Percentiles rank a stretch among this genome's conserved stretches.
phyloP scores from a whole-genome alignment of 805 yeast species.

The Monosporozyma aquatica region DNA sequence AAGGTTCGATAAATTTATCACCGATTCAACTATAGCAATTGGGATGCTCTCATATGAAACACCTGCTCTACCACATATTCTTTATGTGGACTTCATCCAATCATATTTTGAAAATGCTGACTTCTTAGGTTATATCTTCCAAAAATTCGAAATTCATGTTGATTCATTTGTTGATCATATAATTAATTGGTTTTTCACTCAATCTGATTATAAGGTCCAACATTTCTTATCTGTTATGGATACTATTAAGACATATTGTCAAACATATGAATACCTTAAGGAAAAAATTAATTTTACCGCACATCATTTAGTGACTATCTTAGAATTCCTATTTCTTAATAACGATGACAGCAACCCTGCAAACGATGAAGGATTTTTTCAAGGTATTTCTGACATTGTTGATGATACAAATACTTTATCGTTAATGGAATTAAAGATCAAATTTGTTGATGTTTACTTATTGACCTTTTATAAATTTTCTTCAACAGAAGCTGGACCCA shows the following conservation, averaged over 20 bases:
- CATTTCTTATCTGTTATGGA: not conserved
- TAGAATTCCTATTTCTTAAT: not conserved
- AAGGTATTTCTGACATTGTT: not conserved
- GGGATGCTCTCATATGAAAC: not conserved
- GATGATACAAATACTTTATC: not conserved
- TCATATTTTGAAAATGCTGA: conserved; percentile 9
- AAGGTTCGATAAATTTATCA: not conserved
- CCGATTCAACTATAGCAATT: not conserved
- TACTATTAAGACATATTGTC: not conserved
- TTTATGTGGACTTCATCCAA: conserved; percentile 12
- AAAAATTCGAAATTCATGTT: conserved; percentile 4
- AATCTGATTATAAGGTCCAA: not conserved
- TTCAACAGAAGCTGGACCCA: not conserved
- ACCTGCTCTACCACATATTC: conserved; percentile 10
- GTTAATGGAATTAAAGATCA: not conserved
- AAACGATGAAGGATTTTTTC: no score
- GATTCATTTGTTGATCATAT: conserved; percentile 2
- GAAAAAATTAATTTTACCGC: not conserved
- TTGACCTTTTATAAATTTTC: not conserved
- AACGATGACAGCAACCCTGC: not conserved
- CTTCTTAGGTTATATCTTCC: conserved; percentile 6
- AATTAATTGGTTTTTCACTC: conserved; percentile 3
- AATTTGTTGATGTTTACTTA: conserved; percentile 1
- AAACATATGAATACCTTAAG: not conserved
- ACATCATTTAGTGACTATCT: not conserved